phyloP scores from a whole-genome alignment of 345 rosid species.

The Pugionium dolabratum region DNA sequence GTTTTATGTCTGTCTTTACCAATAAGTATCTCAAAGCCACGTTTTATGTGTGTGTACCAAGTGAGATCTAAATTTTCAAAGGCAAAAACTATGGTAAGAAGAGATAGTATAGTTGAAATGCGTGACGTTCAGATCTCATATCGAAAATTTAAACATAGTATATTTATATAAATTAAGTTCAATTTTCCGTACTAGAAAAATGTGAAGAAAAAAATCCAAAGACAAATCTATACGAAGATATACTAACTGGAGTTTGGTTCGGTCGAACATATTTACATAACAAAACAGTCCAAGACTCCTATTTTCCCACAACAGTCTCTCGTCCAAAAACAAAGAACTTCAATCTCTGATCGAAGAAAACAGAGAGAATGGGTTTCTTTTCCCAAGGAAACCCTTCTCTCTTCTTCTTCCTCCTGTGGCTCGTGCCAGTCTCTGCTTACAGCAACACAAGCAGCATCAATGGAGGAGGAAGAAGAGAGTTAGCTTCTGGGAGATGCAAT shows the following conservation, averaged over 20 bases:
- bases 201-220: not conserved
- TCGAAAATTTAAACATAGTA: no score
- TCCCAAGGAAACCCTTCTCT: constrained; percentile 35
- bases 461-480: constrained; percentile 31
- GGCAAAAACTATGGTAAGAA: no score
- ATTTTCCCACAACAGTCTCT: constrained; percentile 35
- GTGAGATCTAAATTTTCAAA: no score
- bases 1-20: no score
- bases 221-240: no score
- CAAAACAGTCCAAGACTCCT: constrained; percentile 27
- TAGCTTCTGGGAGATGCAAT: constrained; percentile 49
- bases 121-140: no score
- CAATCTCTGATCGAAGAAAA: constrained; percentile 31
- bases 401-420: constrained; percentile 19
- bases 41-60: no score
- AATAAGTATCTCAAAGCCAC: no score
- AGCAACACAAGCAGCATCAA: constrained; percentile 24
- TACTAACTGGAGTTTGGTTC: no score
- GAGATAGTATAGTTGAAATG: no score
- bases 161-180: no score
- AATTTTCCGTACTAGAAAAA: no score
- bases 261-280: constrained; percentile 16
- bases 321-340: constrained; percentile 18
- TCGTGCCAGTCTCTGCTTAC: constrained; percentile 31
- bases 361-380: constrained; percentile 39